A percentile compares a stretch with the other conserved stretches of the same genome.
Evolutionary conservation across 768 basidiomycete genomes (phyloP).

Genomic region (Boletus rubroflammeus): DNA sequence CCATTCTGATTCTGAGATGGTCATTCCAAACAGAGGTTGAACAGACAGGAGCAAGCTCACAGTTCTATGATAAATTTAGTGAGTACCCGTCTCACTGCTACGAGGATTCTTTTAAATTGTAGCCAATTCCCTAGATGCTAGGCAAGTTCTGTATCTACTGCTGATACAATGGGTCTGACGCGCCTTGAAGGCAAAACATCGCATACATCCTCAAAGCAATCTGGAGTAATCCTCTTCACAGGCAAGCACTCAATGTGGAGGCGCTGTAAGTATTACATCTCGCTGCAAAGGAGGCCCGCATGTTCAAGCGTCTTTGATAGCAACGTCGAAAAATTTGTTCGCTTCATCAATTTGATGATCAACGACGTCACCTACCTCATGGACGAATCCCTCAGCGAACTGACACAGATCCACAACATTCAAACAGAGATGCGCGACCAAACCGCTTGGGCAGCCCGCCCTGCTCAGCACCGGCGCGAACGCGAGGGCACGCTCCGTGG

Average conservation of each 20-base stretch:
- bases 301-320: conserved; percentile 37
- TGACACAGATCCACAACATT: conserved; percentile 84
- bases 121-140: conserved; percentile 43
- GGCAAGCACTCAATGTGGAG: conserved; percentile 79
- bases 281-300: not conserved
- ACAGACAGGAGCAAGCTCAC: conserved; percentile 94
- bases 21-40: conserved; percentile 72
- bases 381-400: conserved; percentile 90
- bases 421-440: conserved; percentile 81
- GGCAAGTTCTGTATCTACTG: conserved; percentile 30
- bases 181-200: conserved; percentile 70
- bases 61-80: conserved; percentile 99
- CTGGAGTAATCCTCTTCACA: conserved; percentile 88
- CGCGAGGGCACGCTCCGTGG: conserved; percentile 70
- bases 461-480: conserved; percentile 77
- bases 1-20: not conserved
- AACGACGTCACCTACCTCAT: conserved; percentile 98
- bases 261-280: conserved; percentile 51
- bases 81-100: conserved; percentile 30
- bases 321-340: conserved; percentile 89
- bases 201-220: conserved; percentile 83
- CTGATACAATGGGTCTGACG: conserved; percentile 10
- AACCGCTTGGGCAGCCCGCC: conserved; percentile 61
- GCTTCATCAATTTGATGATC: conserved; percentile 96
- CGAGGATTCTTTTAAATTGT: conserved; percentile 5